Evolutionary conservation across 768 basidiomycete genomes (phyloP).

Genomic region (Kondoa subrosea): DNA sequence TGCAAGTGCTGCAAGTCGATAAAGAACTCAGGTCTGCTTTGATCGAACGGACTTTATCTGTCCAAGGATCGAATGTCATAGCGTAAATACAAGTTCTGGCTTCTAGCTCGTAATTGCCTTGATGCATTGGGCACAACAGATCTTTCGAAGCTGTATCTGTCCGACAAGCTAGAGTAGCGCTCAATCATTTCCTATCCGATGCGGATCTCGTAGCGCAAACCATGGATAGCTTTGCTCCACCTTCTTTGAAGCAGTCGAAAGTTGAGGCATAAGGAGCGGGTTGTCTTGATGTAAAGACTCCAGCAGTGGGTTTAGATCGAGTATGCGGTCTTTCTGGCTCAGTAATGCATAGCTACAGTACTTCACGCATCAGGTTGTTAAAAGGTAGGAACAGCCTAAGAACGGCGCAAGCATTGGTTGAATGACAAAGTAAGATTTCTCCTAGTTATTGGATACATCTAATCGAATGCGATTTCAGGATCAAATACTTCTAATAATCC

Average conservation of each 20-base stretch:
- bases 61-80: not conserved
- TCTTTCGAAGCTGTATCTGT: slow-evolving; percentile 13
- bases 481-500: too few relatives aligned
- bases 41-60: not conserved
- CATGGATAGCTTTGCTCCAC: slow-evolving; percentile 15
- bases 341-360: too few relatives aligned
- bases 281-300: not conserved
- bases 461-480: too few relatives aligned
- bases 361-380: too few relatives aligned
- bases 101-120: too few relatives aligned
- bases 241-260: not conserved
- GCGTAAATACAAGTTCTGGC: slow-evolving; percentile 1
- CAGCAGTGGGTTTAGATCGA: too few relatives aligned
- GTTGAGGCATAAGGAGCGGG: not conserved
- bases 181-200: slow-evolving; percentile 20
- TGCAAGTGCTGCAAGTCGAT: slow-evolving; percentile 14
- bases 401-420: too few relatives aligned
- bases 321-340: too few relatives aligned
- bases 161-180: slow-evolving; percentile 19
- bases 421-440: too few relatives aligned
- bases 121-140: not conserved
- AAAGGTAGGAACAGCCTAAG: too few relatives aligned
- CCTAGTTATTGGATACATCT: too few relatives aligned
- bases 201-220: slow-evolving; percentile 16
- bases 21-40: slow-evolving; percentile 11